Evolutionary conservation across 177 flowering plant species (phyloP), one percentile per base, ranked within the genome.

Genomic region (Vitis hybrid): DNA sequence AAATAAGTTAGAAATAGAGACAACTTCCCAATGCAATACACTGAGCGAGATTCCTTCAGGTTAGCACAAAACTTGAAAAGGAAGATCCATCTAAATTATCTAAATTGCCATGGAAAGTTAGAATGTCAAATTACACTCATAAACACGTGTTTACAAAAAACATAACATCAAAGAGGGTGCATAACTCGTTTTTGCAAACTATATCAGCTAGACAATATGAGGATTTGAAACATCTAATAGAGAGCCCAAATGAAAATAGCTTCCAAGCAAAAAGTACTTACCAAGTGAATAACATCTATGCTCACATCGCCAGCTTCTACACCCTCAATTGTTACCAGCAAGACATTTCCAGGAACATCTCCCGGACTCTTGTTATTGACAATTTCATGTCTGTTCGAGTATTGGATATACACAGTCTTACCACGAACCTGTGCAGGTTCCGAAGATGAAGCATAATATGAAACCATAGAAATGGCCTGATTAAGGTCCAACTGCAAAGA

Each of bases 361-460:
- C 92, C 93, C 7, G 93, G 82, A 80, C 92, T 86, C 78, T 87
- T 90, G 79, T 89, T 93, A 82, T 93, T 90, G 54, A 93, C 98
- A 71, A 93, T 90, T 82, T 91, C 98, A 65, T 91, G 92, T 64
- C 98, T 80, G 66, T 91, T 91, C 4, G 97, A 93, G 66, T 93
- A 93, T 57, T 93, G 98, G 71, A 93, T 87, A 67, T 91, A 93
- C 14, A 93, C 98, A 47, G 90, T 88, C 78, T 91, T 90, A 51
- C 98, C 98, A 72, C 94, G 91, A 77, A 93, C 83, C 56, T 89
- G 92, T 11, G 98, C 98, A 53, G 95, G 95, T 65, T 93, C 98
- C 4, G 95, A 88, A 20, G 97, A 91, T 14, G 95, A 90, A 17
- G 98, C 97, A 83, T 83, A 91, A 77, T 91, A 93, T 17, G 95